A percentile compares a stretch with the other conserved stretches of the same genome.
phyloP scores from a whole-genome alignment of 2,329 filamentous ascomycete genomes.

The Tolypocladium tundrense region DNA sequence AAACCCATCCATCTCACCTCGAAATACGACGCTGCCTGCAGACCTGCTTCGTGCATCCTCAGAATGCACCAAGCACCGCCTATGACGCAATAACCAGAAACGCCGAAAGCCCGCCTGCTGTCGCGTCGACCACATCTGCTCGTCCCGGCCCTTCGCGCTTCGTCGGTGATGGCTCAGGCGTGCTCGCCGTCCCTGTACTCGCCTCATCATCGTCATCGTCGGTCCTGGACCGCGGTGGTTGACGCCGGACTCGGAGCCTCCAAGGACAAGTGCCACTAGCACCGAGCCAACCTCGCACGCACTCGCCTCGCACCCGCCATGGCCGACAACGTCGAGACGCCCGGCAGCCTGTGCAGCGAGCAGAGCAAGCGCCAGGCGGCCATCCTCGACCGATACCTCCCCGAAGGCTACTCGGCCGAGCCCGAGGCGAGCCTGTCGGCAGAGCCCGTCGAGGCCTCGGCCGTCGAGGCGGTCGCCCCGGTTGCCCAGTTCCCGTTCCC shows the following conservation, averaged over 20 bases:
- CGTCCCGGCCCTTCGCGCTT: background rate
- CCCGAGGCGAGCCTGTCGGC: constrained; percentile 22
- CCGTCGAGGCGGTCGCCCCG: background rate
- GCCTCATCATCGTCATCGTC: background rate
- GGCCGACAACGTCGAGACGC: constrained; percentile 15
- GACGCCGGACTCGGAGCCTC: background rate
- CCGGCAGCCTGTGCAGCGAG: constrained; percentile 15
- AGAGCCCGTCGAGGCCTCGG: constrained; percentile 6
- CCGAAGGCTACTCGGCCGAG: constrained; percentile 28
- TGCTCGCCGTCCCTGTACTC: background rate
- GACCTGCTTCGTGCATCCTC: background rate
- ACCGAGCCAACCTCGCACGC: background rate
- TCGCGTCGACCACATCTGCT: background rate
- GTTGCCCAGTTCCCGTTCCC: constrained; percentile 1
- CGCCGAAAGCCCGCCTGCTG: background rate
- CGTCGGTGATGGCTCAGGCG: background rate
- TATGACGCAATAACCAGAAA: background rate
- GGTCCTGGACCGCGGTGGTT: background rate
- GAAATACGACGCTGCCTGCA: background rate
- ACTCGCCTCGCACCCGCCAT: constrained; percentile 6
- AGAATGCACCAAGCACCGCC: background rate
- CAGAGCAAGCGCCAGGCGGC: constrained; percentile 21
- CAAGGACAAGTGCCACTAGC: background rate
- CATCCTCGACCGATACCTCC: constrained; percentile 26
- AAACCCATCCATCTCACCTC: background rate